These are phyloP conservation scores for Zostera marina DNA, from an alignment of 116 monocot species.

Conservation along the genomic window DNA sequence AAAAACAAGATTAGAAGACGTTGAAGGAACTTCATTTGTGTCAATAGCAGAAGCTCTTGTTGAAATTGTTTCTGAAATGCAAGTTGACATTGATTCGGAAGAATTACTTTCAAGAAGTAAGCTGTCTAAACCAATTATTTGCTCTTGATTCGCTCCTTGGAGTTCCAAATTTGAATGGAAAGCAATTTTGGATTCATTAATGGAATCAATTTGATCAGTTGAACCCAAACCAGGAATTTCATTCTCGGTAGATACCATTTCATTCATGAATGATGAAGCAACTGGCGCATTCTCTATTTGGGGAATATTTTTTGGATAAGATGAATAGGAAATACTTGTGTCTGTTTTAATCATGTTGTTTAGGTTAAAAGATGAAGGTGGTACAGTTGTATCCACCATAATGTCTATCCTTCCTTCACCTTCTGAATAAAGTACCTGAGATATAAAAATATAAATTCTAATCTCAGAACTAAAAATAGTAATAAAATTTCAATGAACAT, in stretches of 20 bases:
- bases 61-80: slow-evolving; percentile 32
- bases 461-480: neutral
- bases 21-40: slow-evolving; percentile 18
- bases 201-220: slow-evolving; percentile 18
- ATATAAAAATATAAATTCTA: neutral
- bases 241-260: slow-evolving; percentile 20
- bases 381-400: slow-evolving; percentile 8
- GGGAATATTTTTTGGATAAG: slow-evolving; percentile 7
- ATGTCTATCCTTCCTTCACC: slow-evolving; percentile 11
- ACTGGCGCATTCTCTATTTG: slow-evolving; percentile 12
- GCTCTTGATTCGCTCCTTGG: slow-evolving; percentile 26
- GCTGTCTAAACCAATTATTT: slow-evolving; percentile 17
- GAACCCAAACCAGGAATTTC: slow-evolving; percentile 58
- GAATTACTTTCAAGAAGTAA: slow-evolving; percentile 26
- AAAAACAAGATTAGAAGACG: slow-evolving; percentile 8
- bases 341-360: slow-evolving; percentile 6
- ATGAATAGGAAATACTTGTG: slow-evolving; percentile 6
- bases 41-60: slow-evolving; percentile 24
- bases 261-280: slow-evolving; percentile 11
- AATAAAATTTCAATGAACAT: neutral
- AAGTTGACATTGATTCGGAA: slow-evolving; percentile 19
- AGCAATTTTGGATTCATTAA: slow-evolving; percentile 35
- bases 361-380: slow-evolving; percentile 12
- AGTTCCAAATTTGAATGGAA: slow-evolving; percentile 28
- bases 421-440: slow-evolving; percentile 12